Base-by-base conservation (phyloP, 73 alveolate species). In the Paramecium sexaurelia region DNA sequence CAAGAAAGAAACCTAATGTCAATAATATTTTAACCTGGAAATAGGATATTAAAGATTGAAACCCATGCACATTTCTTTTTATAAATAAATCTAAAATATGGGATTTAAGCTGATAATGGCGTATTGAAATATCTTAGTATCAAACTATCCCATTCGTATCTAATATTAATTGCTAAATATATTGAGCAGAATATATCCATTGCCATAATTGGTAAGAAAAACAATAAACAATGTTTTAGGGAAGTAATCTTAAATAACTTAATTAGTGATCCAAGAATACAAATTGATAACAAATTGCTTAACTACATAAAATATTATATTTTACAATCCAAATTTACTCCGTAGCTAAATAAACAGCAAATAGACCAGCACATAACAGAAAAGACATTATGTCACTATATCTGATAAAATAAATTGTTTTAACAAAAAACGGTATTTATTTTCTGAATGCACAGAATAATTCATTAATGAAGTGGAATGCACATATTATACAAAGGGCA, bases 21-120 rank as follows among this genome's bases (percentile, higher is more conserved):
- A 6, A 17, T 17, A 3, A n/a, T 3, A 61, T 17, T 17, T 20
- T n/a, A n/a, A 61, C 85, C 85, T 69, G 85, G 85, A 69, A 69
- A 69, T 35, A 69, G 24, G 15, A 69, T 69, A 69, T 69, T 69
- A 35, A 69, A 69, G 1, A 69, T 32, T 6, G 85, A 69, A 35
- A 69, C 85, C 85, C 85, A 69, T 20, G 45, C 51, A 35, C 85
- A 69, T 35, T 69, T 69, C 55, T 69, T 69, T 69, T 69, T 69
- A 13, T 69, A 69, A 32, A 35, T 69, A 20, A 20, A 32, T 9
- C 56, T 24, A 32, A 69, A 32, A 35, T 32, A 69, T 7, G 56
- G 56, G 2, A 69, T 69, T 69, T 69, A 69, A 32, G 85, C 85
- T 8, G 56, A 35, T 1, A 69, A 69, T 17, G 85, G 85, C 5